Percentiles rank a stretch among this genome's conserved stretches.
Conservation (phyloP, 2,329 filamentous ascomycete genomes). For the Hypoxylon sp. region DNA sequence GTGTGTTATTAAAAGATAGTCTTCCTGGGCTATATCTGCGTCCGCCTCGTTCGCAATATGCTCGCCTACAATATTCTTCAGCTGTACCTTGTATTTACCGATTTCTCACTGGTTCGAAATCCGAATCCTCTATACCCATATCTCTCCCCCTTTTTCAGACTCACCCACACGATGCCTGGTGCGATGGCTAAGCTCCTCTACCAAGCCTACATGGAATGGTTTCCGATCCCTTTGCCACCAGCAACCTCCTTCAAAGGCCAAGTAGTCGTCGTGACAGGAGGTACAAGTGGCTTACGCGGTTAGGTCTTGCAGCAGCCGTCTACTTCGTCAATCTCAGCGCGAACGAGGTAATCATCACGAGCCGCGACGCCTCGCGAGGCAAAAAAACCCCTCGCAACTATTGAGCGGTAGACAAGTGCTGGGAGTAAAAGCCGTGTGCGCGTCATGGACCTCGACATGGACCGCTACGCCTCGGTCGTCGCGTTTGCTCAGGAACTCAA, state of each 20-base stretch:
- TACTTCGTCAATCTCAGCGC: conserved; percentile 58
- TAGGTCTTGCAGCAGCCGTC: conserved; percentile 56
- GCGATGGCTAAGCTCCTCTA: conserved; percentile 22
- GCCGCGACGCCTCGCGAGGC: conserved; percentile 55
- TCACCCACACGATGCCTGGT: conserved; percentile 29
- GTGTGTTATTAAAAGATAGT: neutral
- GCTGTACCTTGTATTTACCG: neutral
- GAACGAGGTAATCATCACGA: conserved; percentile 56
- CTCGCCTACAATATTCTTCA: neutral
- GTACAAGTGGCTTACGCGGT: conserved; percentile 57
- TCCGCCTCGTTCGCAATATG: neutral
- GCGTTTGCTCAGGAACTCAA: conserved; percentile 44
- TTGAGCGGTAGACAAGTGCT: conserved; percentile 49
- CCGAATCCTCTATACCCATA: neutral
- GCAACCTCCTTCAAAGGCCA: conserved; percentile 46
- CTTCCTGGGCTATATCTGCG: neutral
- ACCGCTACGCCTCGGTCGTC: conserved; percentile 45
- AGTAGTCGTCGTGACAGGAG: conserved; percentile 57
- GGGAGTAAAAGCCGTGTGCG: conserved; percentile 41
- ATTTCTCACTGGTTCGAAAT: neutral
- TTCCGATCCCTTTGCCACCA: conserved; percentile 44
- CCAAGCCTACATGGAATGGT: conserved; percentile 48
- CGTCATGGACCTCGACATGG: conserved; percentile 47
- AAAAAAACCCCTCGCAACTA: conserved; percentile 53
- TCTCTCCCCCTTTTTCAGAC: neutral